Percentiles rank a stretch among this genome's conserved stretches.
Evolutionary conservation across 2,329 filamentous ascomycete species (phyloP).

Genomic region (Trichoderma polysporum): DNA sequence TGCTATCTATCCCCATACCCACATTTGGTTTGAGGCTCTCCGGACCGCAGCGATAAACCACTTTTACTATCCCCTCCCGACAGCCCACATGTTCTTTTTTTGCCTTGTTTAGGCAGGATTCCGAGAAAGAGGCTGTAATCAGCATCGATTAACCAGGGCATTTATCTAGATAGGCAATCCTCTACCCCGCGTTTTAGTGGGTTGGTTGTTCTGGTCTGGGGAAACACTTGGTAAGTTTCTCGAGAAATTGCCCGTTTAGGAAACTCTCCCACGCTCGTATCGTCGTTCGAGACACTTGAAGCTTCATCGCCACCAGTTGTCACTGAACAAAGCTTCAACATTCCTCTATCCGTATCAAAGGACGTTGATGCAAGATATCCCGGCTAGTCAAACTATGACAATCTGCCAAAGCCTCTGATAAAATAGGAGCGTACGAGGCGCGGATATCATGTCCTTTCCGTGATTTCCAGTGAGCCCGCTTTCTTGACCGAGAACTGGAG

Average conservation of each 20-base stretch:
- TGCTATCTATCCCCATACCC: neutral
- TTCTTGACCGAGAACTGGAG: neutral
- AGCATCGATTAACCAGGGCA: neutral
- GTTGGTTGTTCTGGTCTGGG: neutral
- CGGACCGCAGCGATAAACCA: conserved; percentile 11
- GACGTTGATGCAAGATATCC: neutral
- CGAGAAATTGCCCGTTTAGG: conserved; percentile 2
- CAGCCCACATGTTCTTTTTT: neutral
- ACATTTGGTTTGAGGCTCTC: neutral
- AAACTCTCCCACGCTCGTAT: neutral
- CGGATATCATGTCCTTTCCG: conserved; percentile 10
- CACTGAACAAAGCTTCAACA: conserved; percentile 3
- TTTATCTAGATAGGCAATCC: conserved; percentile 6
- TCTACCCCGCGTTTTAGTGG: conserved; percentile 16
- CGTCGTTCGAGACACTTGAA: neutral
- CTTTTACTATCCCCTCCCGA: neutral
- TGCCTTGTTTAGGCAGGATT: neutral
- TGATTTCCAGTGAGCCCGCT: neutral
- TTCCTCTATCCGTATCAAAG: neutral
- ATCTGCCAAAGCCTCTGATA: neutral
- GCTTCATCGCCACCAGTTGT: conserved; percentile 4
- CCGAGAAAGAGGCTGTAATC: neutral
- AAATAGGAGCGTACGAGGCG: neutral
- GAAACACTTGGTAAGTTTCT: neutral
- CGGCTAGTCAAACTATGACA: neutral